phyloP scores from a whole-genome alignment of 2,329 filamentous ascomycete species.

The Penicillium sumatraense region DNA sequence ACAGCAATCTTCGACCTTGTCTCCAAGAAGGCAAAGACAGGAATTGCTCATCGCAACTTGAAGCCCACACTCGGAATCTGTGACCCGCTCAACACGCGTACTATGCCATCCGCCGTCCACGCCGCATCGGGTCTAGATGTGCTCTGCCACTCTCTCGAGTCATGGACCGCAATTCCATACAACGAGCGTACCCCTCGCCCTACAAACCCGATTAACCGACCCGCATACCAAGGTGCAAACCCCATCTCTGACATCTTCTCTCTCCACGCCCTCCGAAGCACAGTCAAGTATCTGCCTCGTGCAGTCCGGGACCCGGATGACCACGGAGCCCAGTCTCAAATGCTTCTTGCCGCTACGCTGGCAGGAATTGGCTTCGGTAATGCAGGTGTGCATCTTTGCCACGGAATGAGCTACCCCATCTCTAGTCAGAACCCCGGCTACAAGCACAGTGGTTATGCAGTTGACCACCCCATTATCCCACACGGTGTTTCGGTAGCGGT shows the following conservation, averaged over 20 bases:
- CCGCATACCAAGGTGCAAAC: conserved; percentile 96
- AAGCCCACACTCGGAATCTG: conserved; percentile 93
- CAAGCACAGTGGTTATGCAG: conserved; percentile 82
- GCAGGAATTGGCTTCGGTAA: conserved; percentile 98
- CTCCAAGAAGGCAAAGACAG: conserved; percentile 87
- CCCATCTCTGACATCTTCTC: conserved; percentile 98
- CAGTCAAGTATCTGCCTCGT: conserved; percentile 89
- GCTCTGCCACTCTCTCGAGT: conserved; percentile 91
- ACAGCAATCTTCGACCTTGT: conserved; percentile 98
- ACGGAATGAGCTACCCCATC: conserved; percentile 97
- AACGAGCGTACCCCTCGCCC: conserved; percentile 83
- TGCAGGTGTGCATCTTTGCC: conserved; percentile 88
- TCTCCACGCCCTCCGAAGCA: conserved; percentile 78
- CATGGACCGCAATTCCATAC: conserved; percentile 97
- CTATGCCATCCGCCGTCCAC: conserved; percentile 94
- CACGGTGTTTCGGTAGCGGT: conserved; percentile 96
- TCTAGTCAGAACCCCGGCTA: conserved; percentile 93
- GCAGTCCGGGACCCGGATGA: conserved; percentile 88
- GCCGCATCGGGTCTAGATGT: conserved; percentile 92
- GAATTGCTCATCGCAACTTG: conserved; percentile 90
- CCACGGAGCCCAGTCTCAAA: conserved; percentile 88
- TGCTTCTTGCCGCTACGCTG: conserved; percentile 91
- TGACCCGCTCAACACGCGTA: conserved; percentile 85
- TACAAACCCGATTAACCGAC: conserved; percentile 83
- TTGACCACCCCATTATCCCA: conserved; percentile 79